phyloP scores from a whole-genome alignment of 768 basidiomycete species.

The Gloeopeniophorella convolvens region DNA sequence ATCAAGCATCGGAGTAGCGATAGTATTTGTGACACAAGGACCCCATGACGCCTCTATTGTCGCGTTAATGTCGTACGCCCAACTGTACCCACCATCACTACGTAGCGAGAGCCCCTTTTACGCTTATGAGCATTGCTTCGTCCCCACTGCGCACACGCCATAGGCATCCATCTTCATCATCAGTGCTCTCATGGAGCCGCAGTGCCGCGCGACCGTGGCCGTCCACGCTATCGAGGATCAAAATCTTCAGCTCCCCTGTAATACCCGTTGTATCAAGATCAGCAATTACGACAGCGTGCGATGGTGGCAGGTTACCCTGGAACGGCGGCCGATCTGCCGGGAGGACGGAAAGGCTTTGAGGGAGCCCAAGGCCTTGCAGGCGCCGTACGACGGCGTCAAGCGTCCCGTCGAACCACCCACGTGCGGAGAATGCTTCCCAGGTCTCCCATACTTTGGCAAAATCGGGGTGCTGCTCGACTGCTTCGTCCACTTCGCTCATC shows the following conservation, averaged over 20 bases:
- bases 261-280: neutral
- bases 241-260: conserved; percentile 61
- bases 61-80: too few species aligned
- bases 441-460: conserved; percentile 57
- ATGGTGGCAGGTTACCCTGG: conserved; percentile 35
- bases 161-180: conserved; percentile 62
- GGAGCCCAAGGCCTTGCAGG: conserved; percentile 42
- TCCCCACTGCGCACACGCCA: conserved; percentile 62
- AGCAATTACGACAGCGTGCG: neutral
- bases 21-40: too few species aligned
- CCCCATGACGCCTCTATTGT: too few species aligned
- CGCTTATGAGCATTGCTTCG: conserved; percentile 33
- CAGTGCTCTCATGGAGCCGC: conserved; percentile 46
- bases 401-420: conserved; percentile 65
- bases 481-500: conserved; percentile 2
- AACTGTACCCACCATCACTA: too few species aligned
- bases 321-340: conserved; percentile 52
- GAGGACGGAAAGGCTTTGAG: conserved; percentile 40
- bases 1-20: too few species aligned
- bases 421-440: conserved; percentile 34
- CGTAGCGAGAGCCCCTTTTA: conserved; percentile 38
- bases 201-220: conserved; percentile 33
- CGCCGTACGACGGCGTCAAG: conserved; percentile 48
- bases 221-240: conserved; percentile 30
- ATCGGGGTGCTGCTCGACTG: conserved; percentile 27